These are phyloP conservation scores for Tolypocladium nubicola DNA, from an alignment of 2,329 filamentous ascomycete genomes.

Conservation along the genomic window DNA sequence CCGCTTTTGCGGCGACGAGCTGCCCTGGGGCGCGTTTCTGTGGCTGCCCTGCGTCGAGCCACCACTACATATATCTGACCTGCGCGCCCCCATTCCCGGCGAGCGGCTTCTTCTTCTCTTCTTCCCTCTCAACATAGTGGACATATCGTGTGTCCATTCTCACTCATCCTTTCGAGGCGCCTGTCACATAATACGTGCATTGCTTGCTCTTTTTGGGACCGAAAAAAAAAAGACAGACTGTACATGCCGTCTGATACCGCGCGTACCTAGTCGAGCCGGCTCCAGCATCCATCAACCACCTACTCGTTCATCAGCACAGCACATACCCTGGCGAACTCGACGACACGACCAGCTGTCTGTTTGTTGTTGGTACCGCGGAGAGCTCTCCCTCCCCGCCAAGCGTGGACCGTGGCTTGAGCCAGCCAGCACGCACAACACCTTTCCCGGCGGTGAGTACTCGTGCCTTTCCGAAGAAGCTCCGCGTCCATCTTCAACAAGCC, in stretches of 20 bases:
- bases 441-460: not conserved
- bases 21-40: not conserved
- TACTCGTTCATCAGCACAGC: not conserved
- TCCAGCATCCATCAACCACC: not conserved
- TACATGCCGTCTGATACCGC: slow-evolving; percentile 11
- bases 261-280: slow-evolving; percentile 6
- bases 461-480: not conserved
- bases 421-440: not conserved
- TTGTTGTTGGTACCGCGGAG: not conserved
- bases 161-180: not conserved
- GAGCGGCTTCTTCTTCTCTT: not conserved
- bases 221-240: not conserved
- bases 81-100: not conserved
- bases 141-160: not conserved
- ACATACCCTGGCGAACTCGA: not conserved
- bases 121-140: not conserved
- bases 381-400: not conserved
- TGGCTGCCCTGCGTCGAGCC: not conserved
- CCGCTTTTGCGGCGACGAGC: no score
- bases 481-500: not conserved
- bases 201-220: not conserved
- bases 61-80: slow-evolving; percentile 2
- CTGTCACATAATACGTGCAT: slow-evolving; percentile 1
- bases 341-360: not conserved
- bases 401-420: not conserved